Base-by-base conservation (phyloP, 2,329 filamentous ascomycete species). In the Cadophora malorum region DNA sequence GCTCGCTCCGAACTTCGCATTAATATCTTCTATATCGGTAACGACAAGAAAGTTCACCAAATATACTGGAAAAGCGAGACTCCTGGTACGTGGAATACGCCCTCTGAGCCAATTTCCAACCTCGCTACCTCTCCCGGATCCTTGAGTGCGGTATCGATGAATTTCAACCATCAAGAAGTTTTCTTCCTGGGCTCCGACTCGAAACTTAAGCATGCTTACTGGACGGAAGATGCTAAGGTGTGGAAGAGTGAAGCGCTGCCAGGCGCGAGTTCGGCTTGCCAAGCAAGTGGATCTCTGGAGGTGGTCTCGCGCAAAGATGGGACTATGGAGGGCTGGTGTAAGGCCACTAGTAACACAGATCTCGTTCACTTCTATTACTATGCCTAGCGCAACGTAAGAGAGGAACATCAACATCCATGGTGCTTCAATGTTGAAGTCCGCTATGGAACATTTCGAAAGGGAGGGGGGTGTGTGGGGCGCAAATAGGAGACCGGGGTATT, bases 21-120 rank as follows among this genome's bases (percentile, higher is more conserved):
- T 14, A 55, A 55, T 6, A 6, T 55, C 16, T 55, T 55, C 52
- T 55, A 55, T n/a, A 19, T 55, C 25, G 52, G 52, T 2, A 55
- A 33, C 14, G 25, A 55, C 7, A 55, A 55, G 25, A 25, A 25
- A 33, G 52, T 55, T 33, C 52, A 31, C 8, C 52, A 33, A 12
- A 33, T 55, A 4, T 55, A 55, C 8, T 55, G 52, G 52, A 55
- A 55, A 7, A 55, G 52, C 28, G 52, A 55, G 52, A 55, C 28
- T 19, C 52, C 52, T 4, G 52, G 28, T 1, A 55, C 25, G 3
- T 55, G 52, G 52, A 55, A 33, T 16, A 33, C 25, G 23, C 52
- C 52, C 16, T 55, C 52, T 9, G 52, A 55, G 52, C 52, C 52
- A 5, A 55, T 55, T 28, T 55, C 52, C 5, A 55, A 55, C 28